Conservation (phyloP, 768 basidiomycete genomes). For the Terana coerulea region DNA sequence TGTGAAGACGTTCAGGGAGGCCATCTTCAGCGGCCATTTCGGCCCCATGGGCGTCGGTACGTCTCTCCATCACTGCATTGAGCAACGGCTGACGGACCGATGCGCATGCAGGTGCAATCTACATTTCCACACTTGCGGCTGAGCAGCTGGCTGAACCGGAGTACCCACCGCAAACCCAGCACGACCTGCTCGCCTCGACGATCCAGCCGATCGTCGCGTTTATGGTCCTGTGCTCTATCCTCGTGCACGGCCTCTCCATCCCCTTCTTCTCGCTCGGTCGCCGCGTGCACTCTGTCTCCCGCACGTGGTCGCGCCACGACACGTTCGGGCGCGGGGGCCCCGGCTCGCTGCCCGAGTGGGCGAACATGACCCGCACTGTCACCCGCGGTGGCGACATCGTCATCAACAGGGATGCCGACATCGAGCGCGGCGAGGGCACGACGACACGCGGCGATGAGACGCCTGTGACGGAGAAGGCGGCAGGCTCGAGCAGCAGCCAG, state of each 20-base stretch:
- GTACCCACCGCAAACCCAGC: slow-evolving; percentile 49
- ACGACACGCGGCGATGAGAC: slow-evolving; percentile 10
- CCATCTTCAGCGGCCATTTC: slow-evolving; percentile 93
- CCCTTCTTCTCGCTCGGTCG: slow-evolving; percentile 91
- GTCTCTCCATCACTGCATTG: slow-evolving; percentile 13
- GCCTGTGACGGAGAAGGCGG: slow-evolving; percentile 12
- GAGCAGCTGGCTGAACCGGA: slow-evolving; percentile 48
- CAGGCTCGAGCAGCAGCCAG: slow-evolving; percentile 12
- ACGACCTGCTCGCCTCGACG: slow-evolving; percentile 60
- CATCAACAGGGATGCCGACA: slow-evolving; percentile 73
- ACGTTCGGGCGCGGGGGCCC: slow-evolving; percentile 28
- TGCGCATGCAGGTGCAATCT: slow-evolving; percentile 63
- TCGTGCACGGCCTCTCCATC: slow-evolving; percentile 87
- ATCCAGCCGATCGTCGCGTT: slow-evolving; percentile 95
- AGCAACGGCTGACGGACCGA: too few species aligned
- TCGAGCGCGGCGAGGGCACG: slow-evolving; percentile 44
- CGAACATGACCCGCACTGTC: slow-evolving; percentile 70
- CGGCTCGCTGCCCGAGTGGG: slow-evolving; percentile 70
- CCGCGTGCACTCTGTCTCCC: slow-evolving; percentile 85
- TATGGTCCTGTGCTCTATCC: slow-evolving; percentile 89
- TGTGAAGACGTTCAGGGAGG: slow-evolving; percentile 91
- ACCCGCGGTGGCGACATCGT: slow-evolving; percentile 72
- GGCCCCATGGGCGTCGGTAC: slow-evolving; percentile 80
- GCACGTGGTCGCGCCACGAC: slow-evolving; percentile 86
- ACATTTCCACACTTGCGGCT: slow-evolving; percentile 83